Evolutionary conservation across 331 rosid species (phyloP).

Genomic region (Ulmus americana): DNA sequence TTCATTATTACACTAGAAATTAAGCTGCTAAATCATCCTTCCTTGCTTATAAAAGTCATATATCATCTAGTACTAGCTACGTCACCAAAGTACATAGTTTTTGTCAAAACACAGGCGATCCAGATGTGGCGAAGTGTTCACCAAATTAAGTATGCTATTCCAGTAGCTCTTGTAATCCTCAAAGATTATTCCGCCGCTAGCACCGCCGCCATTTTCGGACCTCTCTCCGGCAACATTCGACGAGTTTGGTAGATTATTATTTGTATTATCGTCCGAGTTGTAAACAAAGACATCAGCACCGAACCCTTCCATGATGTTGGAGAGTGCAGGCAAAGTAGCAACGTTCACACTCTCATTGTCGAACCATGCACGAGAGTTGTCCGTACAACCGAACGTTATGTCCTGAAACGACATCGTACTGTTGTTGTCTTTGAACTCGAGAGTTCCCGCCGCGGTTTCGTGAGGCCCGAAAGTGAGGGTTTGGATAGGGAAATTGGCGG

Average conservation of each 20-base stretch:
- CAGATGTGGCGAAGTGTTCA: constrained; percentile 21
- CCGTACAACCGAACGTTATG: constrained; percentile 4
- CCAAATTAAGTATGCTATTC: constrained; percentile 25
- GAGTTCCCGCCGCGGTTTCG: background rate
- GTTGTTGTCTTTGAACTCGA: constrained; percentile 5
- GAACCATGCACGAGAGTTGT: constrained; percentile 11
- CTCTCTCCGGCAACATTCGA: background rate
- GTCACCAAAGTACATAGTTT: too few species aligned
- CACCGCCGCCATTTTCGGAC: constrained; percentile 1
- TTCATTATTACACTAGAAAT: too few species aligned
- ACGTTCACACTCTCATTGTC: background rate
- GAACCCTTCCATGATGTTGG: constrained; percentile 20
- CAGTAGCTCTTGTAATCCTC: constrained; percentile 36
- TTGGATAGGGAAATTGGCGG: background rate
- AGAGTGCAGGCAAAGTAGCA: background rate
- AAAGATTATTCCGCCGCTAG: background rate
- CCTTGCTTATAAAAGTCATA: too few species aligned
- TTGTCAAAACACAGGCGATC: constrained; percentile 23
- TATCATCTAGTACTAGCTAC: too few species aligned
- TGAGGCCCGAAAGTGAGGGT: too few species aligned
- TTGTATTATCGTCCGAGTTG: constrained; percentile 8
- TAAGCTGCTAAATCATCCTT: too few species aligned
- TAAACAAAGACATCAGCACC: constrained; percentile 2
- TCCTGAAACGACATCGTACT: constrained; percentile 18
- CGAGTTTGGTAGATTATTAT: background rate